Base-by-base conservation (phyloP, 495 filamentous ascomycete species). In the Bacidia gigantensis region DNA sequence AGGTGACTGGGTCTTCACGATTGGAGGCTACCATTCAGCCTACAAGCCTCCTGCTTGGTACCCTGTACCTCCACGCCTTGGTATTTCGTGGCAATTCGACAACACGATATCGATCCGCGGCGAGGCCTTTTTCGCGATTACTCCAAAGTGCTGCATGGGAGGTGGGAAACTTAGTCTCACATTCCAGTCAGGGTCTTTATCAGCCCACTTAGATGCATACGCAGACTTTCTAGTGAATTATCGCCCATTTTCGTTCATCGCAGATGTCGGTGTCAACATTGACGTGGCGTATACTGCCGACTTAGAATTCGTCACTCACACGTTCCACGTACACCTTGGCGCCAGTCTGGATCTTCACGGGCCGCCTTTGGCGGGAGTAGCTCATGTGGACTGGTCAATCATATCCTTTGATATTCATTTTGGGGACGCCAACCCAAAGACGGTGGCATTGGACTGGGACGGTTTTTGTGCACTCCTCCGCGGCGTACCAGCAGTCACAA, bases 1-100 rank as follows among this genome's bases (percentile, higher is more conserved):
- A 12, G 76, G 74, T 7, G 68, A 78, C 53, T 78, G 62, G 53
- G 74, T 77, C 11, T 74, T 78, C 53, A 70, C 70, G 7, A 51
- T 78, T 9, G 75, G 76, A 14, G 75, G 75, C 7, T 77, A 72
- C 54, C 70, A 77, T 58, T 63, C 20, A 0, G 61, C 63, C 0
- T 79, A 63, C 60, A 49, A 17, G 41, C 41, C 41, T 18, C 41
- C 41, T 17, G 21, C 41, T 45, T 23, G 21, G 14, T 45, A 51
- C 12, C 74, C 75, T 0, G 56, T 59, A 17, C 71, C 72, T 0
- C 54, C 61, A 1, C 63, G 76, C 10, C 55, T 79, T 2, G 67
- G 50, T 7, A 75, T 78, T 46, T 53, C 44, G 32, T 78, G 65
- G 64, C 43, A 39, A 3, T 40, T 69, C 14, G 64, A 57, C 26